A percentile compares a stretch with the other conserved stretches of the same genome.
Evolutionary conservation across 805 yeast species (phyloP).

Genomic region (Spencermartinsiella europaea): DNA sequence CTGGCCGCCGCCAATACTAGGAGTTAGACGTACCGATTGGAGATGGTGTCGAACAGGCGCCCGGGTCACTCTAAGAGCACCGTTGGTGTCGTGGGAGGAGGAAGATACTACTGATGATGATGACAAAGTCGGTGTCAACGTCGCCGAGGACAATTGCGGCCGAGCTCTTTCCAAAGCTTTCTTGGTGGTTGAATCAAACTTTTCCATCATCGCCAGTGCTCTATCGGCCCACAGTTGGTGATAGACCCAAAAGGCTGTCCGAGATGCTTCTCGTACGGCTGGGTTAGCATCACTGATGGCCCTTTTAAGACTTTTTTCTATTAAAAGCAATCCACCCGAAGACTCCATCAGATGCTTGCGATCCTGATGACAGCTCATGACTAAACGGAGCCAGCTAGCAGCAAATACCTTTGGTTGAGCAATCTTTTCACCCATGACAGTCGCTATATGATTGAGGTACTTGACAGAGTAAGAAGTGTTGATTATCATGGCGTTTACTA

Average conservation of each 20-base stretch:
- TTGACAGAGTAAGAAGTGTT: conserved; percentile 51
- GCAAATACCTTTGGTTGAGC: conserved; percentile 65
- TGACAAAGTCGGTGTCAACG: neutral
- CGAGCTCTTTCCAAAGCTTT: conserved; percentile 56
- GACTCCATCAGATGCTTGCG: conserved; percentile 30
- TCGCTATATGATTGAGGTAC: conserved; percentile 44
- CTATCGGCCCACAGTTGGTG: conserved; percentile 48
- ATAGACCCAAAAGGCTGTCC: conserved; percentile 70
- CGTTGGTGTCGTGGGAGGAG: neutral
- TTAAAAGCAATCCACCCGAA: conserved; percentile 36
- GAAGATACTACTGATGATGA: too few species aligned
- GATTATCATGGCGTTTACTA: conserved; percentile 46
- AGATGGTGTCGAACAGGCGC: neutral
- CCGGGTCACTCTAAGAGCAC: neutral
- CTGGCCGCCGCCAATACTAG: neutral
- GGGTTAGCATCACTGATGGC: conserved; percentile 79
- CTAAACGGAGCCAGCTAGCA: conserved; percentile 63
- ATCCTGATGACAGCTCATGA: conserved; percentile 41
- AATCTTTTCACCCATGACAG: conserved; percentile 62
- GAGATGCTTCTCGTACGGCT: conserved; percentile 67
- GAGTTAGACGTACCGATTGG: neutral
- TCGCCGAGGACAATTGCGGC: conserved; percentile 31
- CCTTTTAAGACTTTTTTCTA: conserved; percentile 49
- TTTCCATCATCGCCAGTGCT: conserved; percentile 38
- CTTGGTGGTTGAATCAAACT: conserved; percentile 42